phyloP scores from a whole-genome alignment of 768 basidiomycete genomes.

The Psilocybe sp. region DNA sequence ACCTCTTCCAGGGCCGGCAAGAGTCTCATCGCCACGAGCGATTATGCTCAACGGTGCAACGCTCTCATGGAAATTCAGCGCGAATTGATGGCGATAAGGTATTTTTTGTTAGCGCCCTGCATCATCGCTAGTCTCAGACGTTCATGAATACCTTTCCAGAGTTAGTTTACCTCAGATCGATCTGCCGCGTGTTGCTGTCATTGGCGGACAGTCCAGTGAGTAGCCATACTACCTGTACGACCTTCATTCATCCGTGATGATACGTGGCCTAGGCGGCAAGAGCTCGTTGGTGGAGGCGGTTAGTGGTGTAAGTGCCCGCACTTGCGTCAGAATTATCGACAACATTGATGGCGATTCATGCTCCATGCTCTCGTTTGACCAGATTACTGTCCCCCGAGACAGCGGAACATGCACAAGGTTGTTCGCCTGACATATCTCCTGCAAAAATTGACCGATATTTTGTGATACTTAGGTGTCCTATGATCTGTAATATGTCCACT shows the following conservation, averaged over 20 bases:
- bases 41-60: no score
- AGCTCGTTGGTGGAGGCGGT: conserved; percentile 60
- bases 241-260: neutral
- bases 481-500: conserved; percentile 50
- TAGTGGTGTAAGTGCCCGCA: conserved; percentile 42
- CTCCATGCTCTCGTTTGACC: neutral
- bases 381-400: conserved; percentile 63
- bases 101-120: no score
- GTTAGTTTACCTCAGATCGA: conserved; percentile 21
- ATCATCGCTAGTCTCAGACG: no score
- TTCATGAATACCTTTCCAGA: no score
- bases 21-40: no score
- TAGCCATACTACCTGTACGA: neutral
- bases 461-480: conserved; percentile 40
- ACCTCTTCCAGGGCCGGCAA: no score
- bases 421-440: neutral
- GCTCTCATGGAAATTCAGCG: no score
- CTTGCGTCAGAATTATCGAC: neutral
- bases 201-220: conserved; percentile 55
- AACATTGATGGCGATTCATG: neutral
- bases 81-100: no score
- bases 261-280: conserved; percentile 43
- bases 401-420: conserved; percentile 61
- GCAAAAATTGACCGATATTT: neutral
- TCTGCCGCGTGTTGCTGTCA: conserved; percentile 52